Percentiles rank a stretch among this genome's conserved stretches.
These are phyloP conservation scores for Aspergillus kassunensis DNA, from an alignment of 495 filamentous ascomycete species.

Conservation along the genomic window DNA sequence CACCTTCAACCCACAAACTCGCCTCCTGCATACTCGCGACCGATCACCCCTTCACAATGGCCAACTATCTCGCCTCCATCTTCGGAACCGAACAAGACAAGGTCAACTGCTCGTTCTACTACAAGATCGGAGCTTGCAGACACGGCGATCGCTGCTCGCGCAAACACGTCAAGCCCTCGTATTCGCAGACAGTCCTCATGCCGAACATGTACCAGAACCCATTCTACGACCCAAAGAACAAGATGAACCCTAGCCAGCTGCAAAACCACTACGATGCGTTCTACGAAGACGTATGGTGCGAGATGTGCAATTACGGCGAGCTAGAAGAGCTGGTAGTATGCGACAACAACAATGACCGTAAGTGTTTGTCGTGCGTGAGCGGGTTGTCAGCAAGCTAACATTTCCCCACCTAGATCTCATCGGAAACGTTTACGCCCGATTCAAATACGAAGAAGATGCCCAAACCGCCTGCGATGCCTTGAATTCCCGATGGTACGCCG, in stretches of 20 bases:
- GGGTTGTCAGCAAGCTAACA: slow-evolving; percentile 17
- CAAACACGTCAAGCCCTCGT: slow-evolving; percentile 98
- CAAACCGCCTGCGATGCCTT: slow-evolving; percentile 90
- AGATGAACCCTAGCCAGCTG: slow-evolving; percentile 90
- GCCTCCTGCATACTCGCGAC: background rate
- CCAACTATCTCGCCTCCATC: slow-evolving; percentile 98
- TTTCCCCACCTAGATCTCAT: slow-evolving; percentile 65
- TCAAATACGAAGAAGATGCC: slow-evolving; percentile 99
- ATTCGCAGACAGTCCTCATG: slow-evolving; percentile 94
- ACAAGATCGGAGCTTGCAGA: slow-evolving; percentile 97
- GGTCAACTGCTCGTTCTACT: slow-evolving; percentile 79
- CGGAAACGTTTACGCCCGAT: slow-evolving; percentile 98
- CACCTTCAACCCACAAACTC: too few species aligned
- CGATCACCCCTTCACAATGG: slow-evolving; percentile 47
- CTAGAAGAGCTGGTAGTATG: slow-evolving; percentile 86
- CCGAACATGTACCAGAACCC: slow-evolving; percentile 99
- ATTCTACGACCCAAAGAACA: slow-evolving; percentile 92
- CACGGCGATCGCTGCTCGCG: slow-evolving; percentile 97
- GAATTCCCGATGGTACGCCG: slow-evolving; percentile 95
- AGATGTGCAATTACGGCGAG: slow-evolving; percentile 94
- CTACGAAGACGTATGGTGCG: slow-evolving; percentile 99
- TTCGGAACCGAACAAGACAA: slow-evolving; percentile 99
- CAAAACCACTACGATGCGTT: slow-evolving; percentile 99
- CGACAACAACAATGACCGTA: slow-evolving; percentile 95
- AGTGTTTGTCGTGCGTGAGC: background rate